phyloP scores from a whole-genome alignment of 306 rosid genomes.

The Prunus mume region DNA sequence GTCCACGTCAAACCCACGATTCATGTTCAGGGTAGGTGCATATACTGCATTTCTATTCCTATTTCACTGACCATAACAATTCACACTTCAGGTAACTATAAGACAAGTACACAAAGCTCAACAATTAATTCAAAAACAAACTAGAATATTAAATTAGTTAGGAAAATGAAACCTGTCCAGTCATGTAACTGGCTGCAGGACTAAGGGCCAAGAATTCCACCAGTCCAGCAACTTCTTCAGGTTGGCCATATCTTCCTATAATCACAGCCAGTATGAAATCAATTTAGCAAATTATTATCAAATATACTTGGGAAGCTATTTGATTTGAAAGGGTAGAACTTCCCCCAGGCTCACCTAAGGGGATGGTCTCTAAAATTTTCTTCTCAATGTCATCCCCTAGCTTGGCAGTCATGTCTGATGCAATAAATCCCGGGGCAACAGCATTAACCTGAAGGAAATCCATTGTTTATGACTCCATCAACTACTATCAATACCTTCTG shows the following conservation, averaged over 20 bases:
- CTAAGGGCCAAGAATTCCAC: constrained; percentile 91
- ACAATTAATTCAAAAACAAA: not conserved
- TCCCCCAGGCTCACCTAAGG: constrained; percentile 62
- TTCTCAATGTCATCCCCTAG: constrained; percentile 81
- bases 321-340: not conserved
- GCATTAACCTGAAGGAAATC: constrained; percentile 76
- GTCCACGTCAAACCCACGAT: not conserved
- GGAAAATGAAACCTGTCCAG: constrained; percentile 71
- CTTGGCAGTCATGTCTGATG: constrained; percentile 96
- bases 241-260: constrained; percentile 92
- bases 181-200: constrained; percentile 86
- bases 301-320: constrained; percentile 8
- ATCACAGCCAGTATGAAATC: constrained; percentile 14
- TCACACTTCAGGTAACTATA: not conserved
- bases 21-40: not conserved
- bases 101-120: not conserved
- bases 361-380: constrained; percentile 74
- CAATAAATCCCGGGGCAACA: constrained; percentile 94
- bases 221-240: constrained; percentile 97
- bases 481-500: not conserved
- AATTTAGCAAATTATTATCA: constrained; percentile 5
- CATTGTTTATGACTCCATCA: constrained; percentile 18
- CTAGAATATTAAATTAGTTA: not conserved
- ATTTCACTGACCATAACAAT: not conserved
- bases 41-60: not conserved